phyloP scores from a whole-genome alignment of 2,329 filamentous ascomycete species.

The Fusarium robinianum region DNA sequence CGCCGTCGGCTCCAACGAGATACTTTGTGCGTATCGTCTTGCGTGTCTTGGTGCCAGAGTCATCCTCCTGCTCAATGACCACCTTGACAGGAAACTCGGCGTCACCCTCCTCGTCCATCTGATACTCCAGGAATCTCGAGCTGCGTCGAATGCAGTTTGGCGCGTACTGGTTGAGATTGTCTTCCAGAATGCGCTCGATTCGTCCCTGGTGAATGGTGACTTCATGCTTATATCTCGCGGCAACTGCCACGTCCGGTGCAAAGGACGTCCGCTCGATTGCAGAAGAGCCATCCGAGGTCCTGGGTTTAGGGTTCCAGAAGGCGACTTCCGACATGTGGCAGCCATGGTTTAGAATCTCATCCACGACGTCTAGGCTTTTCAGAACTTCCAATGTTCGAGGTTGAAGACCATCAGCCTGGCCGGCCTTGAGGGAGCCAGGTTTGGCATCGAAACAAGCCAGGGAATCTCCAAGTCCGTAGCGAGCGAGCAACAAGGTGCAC shows the following conservation, averaged over 20 bases:
- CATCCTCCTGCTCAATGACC: background rate
- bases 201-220: constrained; percentile 3
- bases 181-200: constrained; percentile 4
- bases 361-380: constrained; percentile 1
- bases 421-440: constrained; percentile 1
- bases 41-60: background rate
- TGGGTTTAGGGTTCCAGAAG: constrained; percentile 3
- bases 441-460: constrained; percentile 1
- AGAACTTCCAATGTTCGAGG: constrained; percentile 3
- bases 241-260: background rate
- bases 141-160: background rate
- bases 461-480: constrained; percentile 1
- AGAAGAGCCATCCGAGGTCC: background rate
- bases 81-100: constrained; percentile 2
- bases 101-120: background rate
- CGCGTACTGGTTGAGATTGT: constrained; percentile 1
- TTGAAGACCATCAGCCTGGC: constrained; percentile 3
- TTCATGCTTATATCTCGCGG: background rate
- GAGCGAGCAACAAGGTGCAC: constrained; percentile 1
- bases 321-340: constrained; percentile 4
- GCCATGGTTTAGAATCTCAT: constrained; percentile 2
- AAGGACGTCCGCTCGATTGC: constrained; percentile 2
- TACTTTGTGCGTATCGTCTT: constrained; percentile 14
- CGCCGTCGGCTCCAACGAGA: constrained; percentile 32
- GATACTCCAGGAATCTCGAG: background rate